Percentiles rank a stretch among this genome's conserved stretches.
Evolutionary conservation across 257 asterid species (phyloP).

Genomic region (Solanum dulcamara): DNA sequence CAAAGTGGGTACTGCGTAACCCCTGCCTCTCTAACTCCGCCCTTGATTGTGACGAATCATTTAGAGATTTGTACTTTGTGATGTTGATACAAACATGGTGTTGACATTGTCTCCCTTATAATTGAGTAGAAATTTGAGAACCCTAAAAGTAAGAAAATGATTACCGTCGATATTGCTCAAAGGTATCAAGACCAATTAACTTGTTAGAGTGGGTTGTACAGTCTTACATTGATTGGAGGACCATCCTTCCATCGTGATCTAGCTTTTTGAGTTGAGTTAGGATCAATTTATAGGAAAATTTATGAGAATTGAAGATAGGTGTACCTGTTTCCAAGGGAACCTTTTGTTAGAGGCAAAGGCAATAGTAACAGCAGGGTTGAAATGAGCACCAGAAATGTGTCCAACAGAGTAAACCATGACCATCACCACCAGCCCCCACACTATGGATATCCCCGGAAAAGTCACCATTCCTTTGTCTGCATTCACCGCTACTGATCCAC

Average conservation of each 20-base stretch:
- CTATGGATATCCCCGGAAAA: slow-evolving; percentile 59
- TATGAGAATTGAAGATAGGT: background rate
- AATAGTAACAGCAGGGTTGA: slow-evolving; percentile 83
- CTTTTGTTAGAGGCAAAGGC: slow-evolving; percentile 74
- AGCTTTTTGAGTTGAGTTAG: background rate
- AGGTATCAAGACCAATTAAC: background rate
- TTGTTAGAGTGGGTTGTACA: background rate
- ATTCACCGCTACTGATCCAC: slow-evolving; percentile 64
- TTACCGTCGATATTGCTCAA: background rate
- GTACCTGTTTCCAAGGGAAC: slow-evolving; percentile 65
- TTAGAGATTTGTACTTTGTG: background rate
- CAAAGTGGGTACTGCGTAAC: rapidly evolving
- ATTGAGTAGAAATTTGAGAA: background rate
- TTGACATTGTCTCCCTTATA: background rate
- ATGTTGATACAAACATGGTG: background rate
- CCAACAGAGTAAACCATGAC: slow-evolving; percentile 80
- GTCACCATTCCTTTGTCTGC: slow-evolving; percentile 46
- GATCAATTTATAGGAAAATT: background rate
- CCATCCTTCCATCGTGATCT: rapidly evolving
- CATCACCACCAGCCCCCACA: slow-evolving; percentile 83
- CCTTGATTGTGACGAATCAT: background rate
- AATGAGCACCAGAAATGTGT: slow-evolving; percentile 89
- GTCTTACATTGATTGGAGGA: background rate
- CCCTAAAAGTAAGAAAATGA: background rate
- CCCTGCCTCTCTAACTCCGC: background rate